These are phyloP conservation scores for Oryza meridionalis DNA, from an alignment of 176 grass and related monocot genomes.

Conservation along the genomic window DNA sequence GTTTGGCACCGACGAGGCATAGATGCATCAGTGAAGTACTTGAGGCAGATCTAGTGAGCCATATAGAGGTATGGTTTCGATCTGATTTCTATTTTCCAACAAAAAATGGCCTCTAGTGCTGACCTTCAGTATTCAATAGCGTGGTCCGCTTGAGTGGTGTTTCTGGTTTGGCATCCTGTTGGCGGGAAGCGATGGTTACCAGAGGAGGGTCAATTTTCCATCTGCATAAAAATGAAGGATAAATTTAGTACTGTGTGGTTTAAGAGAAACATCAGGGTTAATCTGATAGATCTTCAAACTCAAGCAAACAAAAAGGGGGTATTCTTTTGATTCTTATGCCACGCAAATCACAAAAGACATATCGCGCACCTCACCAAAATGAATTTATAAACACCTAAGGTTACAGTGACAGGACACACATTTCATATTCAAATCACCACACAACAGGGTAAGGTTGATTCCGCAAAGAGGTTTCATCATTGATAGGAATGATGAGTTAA, in stretches of 20 bases:
- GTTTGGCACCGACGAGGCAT: conserved; percentile 35
- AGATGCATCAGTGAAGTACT: conserved; percentile 38
- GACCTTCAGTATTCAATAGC: conserved; percentile 34
- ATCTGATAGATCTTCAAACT: neutral
- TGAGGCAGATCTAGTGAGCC: conserved; percentile 1
- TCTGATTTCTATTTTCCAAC: conserved; percentile 33
- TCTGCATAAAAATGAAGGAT: conserved; percentile 33
- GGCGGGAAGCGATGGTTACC: conserved; percentile 41
- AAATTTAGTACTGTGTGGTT: neutral
- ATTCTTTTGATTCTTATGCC: neutral
- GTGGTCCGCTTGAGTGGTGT: conserved; percentile 14
- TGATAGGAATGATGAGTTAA: conserved; percentile 10
- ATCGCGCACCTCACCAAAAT: neutral
- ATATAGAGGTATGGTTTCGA: conserved; percentile 29
- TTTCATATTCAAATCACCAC: neutral
- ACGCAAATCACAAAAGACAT: neutral
- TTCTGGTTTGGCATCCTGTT: conserved; percentile 35
- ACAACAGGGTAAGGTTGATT: neutral
- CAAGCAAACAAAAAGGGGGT: neutral
- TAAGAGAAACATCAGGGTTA: neutral
- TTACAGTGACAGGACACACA: neutral
- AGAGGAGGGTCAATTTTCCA: conserved; percentile 63
- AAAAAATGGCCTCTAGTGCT: conserved; percentile 38
- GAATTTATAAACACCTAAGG: no score
- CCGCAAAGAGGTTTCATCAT: neutral